These are phyloP conservation scores for Paralagenidium karlingii DNA, from an alignment of 352 stramenopile species.

Conservation along the genomic window DNA sequence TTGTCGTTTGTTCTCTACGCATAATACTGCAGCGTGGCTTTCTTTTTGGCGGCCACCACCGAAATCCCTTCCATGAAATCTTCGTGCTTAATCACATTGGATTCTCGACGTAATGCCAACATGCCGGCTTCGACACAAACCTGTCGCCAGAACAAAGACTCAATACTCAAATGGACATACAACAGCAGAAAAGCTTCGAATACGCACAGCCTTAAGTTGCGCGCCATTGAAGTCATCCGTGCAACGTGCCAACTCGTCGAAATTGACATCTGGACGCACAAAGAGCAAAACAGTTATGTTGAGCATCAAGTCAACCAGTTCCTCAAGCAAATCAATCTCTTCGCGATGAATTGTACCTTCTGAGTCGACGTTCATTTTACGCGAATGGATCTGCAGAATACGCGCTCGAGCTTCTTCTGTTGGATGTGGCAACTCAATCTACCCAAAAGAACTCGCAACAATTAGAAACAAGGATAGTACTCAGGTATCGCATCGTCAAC, in stretches of 20 bases:
- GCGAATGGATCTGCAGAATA: conserved; percentile 96
- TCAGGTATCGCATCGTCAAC: neutral
- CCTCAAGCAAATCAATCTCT: conserved; percentile 14
- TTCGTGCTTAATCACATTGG: conserved; percentile 94
- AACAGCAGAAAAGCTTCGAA: neutral
- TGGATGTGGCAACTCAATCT: conserved; percentile 98
- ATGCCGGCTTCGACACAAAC: conserved; percentile 98
- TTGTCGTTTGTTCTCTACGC: conserved; percentile 44
- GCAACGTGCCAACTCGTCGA: conserved; percentile 94
- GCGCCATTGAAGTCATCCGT: conserved; percentile 99
- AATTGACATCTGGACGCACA: conserved; percentile 92
- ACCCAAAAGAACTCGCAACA: neutral
- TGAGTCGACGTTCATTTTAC: conserved; percentile 94
- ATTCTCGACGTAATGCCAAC: conserved; percentile 92
- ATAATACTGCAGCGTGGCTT: conserved; percentile 96
- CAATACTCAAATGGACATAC: neutral
- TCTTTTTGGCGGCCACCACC: conserved; percentile 97
- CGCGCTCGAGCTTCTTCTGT: conserved; percentile 93
- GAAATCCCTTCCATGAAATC: conserved; percentile 99
- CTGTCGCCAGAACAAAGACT: conserved; percentile 5
- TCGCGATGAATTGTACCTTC: conserved; percentile 40
- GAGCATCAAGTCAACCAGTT: conserved; percentile 1
- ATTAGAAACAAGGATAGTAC: neutral
- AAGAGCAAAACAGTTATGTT: too few relatives aligned
- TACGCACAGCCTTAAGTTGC: conserved; percentile 90